Base-by-base conservation (phyloP, 179 eudicot species). In the Silene coronaria region DNA sequence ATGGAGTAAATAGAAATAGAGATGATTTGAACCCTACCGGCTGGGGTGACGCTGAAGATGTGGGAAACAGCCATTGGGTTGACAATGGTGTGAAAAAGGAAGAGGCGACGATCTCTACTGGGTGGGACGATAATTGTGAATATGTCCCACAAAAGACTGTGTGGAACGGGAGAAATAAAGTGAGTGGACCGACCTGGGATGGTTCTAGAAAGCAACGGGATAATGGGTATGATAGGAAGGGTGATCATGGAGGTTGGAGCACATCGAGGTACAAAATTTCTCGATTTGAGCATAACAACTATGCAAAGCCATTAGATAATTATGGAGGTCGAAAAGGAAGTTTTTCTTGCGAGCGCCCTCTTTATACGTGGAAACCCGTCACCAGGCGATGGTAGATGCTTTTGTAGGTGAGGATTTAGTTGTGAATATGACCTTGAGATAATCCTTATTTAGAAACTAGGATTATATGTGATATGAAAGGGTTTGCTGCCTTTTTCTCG, bases 261-360 rank as follows among this genome's bases (percentile, higher is more conserved):
- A 65, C 77, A 65, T 77, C 84, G 13, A 77, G 81, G 81, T 78
- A 48, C 70, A 81, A 75, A 67, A 57, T 67, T 10, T 77, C 80
- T 24, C 77, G 71, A 0, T 77, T 7, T 19, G 61, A 77, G 12
- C 11, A 74, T 27, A 68, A 69, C 60, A 63, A 73, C 26, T 61
- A 74, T 42, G 46, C 48, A 42, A 75, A 46, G 45, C 24, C 78
- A 9, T 68, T 28, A 3, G 65, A 65, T 63, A 71, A 57, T 11
- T 74, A 42, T 58, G 76, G 81, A 57, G 17, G 59, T n/a, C 26
- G 48, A 2, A 81, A 77, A 61, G 78, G 78, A 45, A 78, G 28
- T 62, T 73, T 77, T 69, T 34, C 75, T 34, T 2, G 45, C 2
- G 73, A 78, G 9, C 78, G 76, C 21, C 70, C 84, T 66, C 34